phyloP scores from a whole-genome alignment of 2,329 filamentous ascomycete genomes.

The Penicillium sp. region DNA sequence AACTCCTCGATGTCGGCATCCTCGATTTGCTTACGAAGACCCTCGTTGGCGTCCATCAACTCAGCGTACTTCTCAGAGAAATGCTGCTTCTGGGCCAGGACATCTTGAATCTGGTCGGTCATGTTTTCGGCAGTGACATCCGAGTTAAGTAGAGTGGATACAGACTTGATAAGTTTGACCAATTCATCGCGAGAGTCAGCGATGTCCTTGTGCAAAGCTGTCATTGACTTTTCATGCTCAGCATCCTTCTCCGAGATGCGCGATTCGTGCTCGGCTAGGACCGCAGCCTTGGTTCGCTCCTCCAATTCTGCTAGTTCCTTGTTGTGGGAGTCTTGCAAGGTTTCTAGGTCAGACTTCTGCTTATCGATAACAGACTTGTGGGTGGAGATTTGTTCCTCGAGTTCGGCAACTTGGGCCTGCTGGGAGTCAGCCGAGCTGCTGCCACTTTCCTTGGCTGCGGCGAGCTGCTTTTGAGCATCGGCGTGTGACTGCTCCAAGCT shows the following conservation, averaged over 20 bases:
- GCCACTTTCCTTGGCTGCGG: constrained; percentile 64
- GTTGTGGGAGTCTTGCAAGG: constrained; percentile 58
- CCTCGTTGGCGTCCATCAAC: constrained; percentile 45
- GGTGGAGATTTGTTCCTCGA: constrained; percentile 61
- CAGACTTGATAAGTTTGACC: constrained; percentile 66
- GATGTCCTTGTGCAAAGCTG: constrained; percentile 65
- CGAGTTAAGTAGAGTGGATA: constrained; percentile 49
- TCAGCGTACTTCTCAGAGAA: constrained; percentile 49
- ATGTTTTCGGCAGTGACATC: constrained; percentile 61
- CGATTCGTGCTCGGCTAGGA: constrained; percentile 42
- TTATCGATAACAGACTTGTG: constrained; percentile 60
- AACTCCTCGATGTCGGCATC: constrained; percentile 42
- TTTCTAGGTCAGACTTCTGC: constrained; percentile 58
- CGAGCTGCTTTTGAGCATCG: constrained; percentile 68
- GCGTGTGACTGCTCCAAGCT: constrained; percentile 75
- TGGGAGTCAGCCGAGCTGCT: constrained; percentile 53
- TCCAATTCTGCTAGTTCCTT: constrained; percentile 47
- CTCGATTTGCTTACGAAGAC: constrained; percentile 43
- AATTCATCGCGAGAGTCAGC: constrained; percentile 69
- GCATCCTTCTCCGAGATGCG: constrained; percentile 57
- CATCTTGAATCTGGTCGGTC: constrained; percentile 67
- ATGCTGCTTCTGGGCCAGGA: constrained; percentile 47
- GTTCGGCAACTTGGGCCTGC: constrained; percentile 53
- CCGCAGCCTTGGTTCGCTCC: constrained; percentile 39
- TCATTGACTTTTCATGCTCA: constrained; percentile 63